These are phyloP conservation scores for Fraxinus excelsior DNA, from an alignment of 257 asterid species.

Conservation along the genomic window DNA sequence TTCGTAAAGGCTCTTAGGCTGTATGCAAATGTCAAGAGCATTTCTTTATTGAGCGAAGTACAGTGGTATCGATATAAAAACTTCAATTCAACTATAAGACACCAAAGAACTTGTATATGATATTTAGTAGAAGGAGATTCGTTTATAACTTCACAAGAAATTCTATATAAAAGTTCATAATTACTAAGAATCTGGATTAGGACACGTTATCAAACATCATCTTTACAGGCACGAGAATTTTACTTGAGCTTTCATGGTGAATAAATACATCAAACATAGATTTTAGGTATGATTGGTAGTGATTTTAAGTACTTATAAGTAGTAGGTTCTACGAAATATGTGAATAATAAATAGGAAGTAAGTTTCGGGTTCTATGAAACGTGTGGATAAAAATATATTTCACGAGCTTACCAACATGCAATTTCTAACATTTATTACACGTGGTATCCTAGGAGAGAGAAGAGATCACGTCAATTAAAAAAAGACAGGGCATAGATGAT, in stretches of 20 bases:
- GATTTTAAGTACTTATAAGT: no score
- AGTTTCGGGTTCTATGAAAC: no score
- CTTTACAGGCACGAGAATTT: not conserved
- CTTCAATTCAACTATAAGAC: conserved; percentile 3
- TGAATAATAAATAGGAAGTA: no score
- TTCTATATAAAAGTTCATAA: not conserved
- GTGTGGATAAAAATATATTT: no score
- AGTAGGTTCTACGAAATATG: no score
- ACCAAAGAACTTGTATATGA: not conserved
- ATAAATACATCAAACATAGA: not conserved
- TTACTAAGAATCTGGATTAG: not conserved
- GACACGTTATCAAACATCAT: not conserved
- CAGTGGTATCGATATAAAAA: not conserved
- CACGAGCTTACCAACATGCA: no score
- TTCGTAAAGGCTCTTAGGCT: not conserved
- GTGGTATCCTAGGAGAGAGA: conserved; percentile 1
- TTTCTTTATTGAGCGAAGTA: not conserved
- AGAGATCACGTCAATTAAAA: not conserved
- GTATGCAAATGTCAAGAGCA: not conserved
- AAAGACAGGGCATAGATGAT: no score
- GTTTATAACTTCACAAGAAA: not conserved
- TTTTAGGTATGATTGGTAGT: no score
- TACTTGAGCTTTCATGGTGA: not conserved
- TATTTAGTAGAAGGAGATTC: not conserved
- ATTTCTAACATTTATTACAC: not conserved